Conservation (phyloP, 139 green algal species). For the Chlamydomonas asymmetrica region DNA sequence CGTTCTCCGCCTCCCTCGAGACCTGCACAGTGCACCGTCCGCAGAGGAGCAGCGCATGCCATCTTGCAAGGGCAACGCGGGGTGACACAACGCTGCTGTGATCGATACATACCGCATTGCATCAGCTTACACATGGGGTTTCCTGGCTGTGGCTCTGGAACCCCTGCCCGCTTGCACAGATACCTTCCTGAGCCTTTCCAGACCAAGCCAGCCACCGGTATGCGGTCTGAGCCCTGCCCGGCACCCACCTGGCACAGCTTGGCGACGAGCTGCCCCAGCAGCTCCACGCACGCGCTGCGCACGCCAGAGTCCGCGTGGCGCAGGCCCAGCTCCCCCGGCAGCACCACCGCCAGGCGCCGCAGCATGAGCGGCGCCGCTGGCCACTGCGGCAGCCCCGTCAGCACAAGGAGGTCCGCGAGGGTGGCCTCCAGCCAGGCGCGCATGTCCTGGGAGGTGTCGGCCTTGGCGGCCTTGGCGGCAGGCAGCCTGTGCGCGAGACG, state of each 20-base stretch:
- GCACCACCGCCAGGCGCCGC: conserved; percentile 49
- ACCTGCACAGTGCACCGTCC: too few relatives aligned
- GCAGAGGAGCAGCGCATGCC: too few relatives aligned
- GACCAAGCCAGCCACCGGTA: too few relatives aligned
- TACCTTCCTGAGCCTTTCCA: too few relatives aligned
- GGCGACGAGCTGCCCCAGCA: conserved; percentile 56
- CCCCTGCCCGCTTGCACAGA: too few relatives aligned
- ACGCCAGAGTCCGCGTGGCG: conserved; percentile 51
- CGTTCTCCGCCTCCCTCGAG: too few relatives aligned
- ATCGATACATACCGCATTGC: too few relatives aligned
- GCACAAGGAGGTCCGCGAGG: conserved; percentile 57
- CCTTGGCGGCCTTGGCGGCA: conserved; percentile 36
- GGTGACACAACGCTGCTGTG: too few relatives aligned
- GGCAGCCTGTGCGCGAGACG: conserved; percentile 59
- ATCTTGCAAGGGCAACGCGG: too few relatives aligned
- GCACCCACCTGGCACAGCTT: conserved; percentile 36
- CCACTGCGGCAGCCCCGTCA: conserved; percentile 67
- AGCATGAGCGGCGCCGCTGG: conserved; percentile 68
- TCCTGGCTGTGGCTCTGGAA: too few relatives aligned
- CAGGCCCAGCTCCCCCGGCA: conserved; percentile 41
- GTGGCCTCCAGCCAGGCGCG: conserved; percentile 55
- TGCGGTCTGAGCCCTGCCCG: too few relatives aligned
- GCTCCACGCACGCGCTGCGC: conserved; percentile 58
- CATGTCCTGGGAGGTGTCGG: conserved; percentile 53
- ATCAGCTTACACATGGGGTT: too few relatives aligned